Base-by-base conservation (phyloP, 2,329 filamentous ascomycete genomes). In the Sporothrix sp. region DNA sequence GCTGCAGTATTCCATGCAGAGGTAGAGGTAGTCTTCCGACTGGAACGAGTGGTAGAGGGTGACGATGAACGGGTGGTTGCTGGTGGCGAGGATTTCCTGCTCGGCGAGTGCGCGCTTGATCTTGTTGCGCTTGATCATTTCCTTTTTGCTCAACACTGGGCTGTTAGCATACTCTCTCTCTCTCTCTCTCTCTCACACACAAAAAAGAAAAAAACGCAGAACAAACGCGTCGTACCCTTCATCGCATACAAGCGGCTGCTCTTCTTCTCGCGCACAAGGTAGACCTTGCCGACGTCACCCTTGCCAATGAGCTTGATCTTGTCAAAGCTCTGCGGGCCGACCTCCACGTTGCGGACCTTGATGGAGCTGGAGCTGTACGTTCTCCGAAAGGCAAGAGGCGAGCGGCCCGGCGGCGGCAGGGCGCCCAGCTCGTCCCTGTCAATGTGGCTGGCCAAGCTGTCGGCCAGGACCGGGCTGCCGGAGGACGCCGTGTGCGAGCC, bases 81-180 rank as follows among this genome's bases (percentile, higher is more conserved):
- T 97, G 37, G 93, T 98, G 8, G 93, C 93, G 49, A 98, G 74
- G 58, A 98, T 98, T 68, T 98, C 93, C 66, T 97, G 93, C 70
- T 98, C 93, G 33, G 93, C 93, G 59, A 98, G 75, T 13, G 93
- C 93, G 64, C 93, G 82, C 78, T 98, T 98, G 72, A 98, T 98
- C 78, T 98, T 98, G 75, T 98, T 98, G 52, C 93, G 85, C 74
- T 98, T 98, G 69, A 98, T 98, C 93, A 98, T 98, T 69, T 98
- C 93, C 74, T 97, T 96, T 71, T 98, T 98, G 76, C 90, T 97
- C 68, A 98, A 66, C 6, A 98, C 93, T 97, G 16, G 3, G 1
- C 30, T 16, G 43, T 51, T 28, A 47, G 40, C 20, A 25, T 20
- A 27, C 4, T n/a, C n/a, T n/a, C n/a, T n/a, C n/a, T n/a, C n/a